These are phyloP conservation scores for Pythium pectinolyticum DNA, from an alignment of 352 stramenopile species.

Conservation along the genomic window DNA sequence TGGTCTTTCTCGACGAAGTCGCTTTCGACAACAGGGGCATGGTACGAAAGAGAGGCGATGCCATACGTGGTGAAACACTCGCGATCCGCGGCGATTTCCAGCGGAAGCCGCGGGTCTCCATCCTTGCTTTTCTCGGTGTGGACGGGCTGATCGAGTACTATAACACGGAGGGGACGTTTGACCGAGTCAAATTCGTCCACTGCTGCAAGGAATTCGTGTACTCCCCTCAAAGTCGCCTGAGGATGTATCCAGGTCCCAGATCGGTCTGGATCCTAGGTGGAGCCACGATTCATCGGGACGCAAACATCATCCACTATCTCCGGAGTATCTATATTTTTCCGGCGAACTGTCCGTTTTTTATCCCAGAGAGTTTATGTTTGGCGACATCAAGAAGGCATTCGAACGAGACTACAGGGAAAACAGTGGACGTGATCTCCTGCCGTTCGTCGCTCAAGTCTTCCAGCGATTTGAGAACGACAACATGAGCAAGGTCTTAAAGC, in stretches of 20 bases:
- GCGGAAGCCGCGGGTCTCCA: constrained; percentile 29
- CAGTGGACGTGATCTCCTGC: constrained; percentile 9
- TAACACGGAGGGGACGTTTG: constrained; percentile 30
- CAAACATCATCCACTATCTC: constrained; percentile 37
- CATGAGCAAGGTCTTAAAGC: too few species aligned
- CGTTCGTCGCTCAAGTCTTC: constrained; percentile 4
- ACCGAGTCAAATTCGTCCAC: constrained; percentile 21
- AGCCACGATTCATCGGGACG: constrained; percentile 27
- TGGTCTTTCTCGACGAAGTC: constrained; percentile 22
- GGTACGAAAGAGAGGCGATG: constrained; percentile 25
- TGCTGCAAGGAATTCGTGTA: constrained; percentile 28
- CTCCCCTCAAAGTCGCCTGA: constrained; percentile 1
- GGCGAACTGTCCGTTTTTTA: constrained; percentile 33
- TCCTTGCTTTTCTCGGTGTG: constrained; percentile 4
- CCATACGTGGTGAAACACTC: constrained; percentile 26
- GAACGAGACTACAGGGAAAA: constrained; percentile 19
- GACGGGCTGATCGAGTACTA: constrained; percentile 30
- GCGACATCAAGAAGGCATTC: constrained; percentile 3
- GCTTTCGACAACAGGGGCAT: constrained; percentile 34
- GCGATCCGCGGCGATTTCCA: constrained; percentile 24
- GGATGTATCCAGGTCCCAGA: too few species aligned
- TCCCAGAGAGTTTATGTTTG: constrained; percentile 32
- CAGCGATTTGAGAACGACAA: constrained; percentile 14
- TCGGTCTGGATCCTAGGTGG: constrained; percentile 38
- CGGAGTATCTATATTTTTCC: constrained; percentile 28